Evolutionary conservation across 371 early-diverging fungal species (phyloP), one percentile per base, ranked within the genome.

Genomic region (Apophysomyces variabilis): DNA sequence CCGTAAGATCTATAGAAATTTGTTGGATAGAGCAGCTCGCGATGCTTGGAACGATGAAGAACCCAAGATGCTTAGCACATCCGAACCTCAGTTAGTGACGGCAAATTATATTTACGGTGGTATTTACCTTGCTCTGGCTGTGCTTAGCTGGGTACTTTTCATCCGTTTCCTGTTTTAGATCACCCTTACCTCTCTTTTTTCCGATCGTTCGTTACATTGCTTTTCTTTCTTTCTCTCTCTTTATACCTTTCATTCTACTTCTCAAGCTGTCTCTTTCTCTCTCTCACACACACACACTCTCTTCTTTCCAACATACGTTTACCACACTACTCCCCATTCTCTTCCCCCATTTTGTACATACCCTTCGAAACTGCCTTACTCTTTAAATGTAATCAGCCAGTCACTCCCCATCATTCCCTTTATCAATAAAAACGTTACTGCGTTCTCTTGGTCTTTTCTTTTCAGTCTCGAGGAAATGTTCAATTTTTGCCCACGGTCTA

Each of bases 91-190:
- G 32, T 3, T 58, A 38, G 8, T 58, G 32, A 61, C 65, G 61
- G 46, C 74, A 13, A 87, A 85, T 61, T 86, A 75, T 67, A 26
- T 85, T 16, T 86, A 87, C 65, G 82, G 81, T 21, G 74, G 74
- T 11, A 65, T 79, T 14, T 82, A 78, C 45, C 64, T 75, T 1
- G 38, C 39, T 1, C 32, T 82, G 41, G 75, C 80, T 26, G 67
- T 72, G n/a, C 26, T 69, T 7, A 85, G 87, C 47, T 86, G 87
- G 87, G 58, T 78, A 6, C 63, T 88, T 35, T 88, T 88, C 68
- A 69, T 74, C 58, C 62, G 61, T 9, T 83, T 75, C 5, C 63
- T 79, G 6, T 66, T 74, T 44, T 68, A 57, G 47, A 50, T 4
- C 54, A 50, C 35, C 1, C 9, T 11, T n/a, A 4, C 57, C 7